Percentiles rank a stretch among this genome's conserved stretches.
These are phyloP conservation scores for Tricladium varicosporioides DNA, from an alignment of 2,329 filamentous ascomycete genomes.

Conservation along the genomic window DNA sequence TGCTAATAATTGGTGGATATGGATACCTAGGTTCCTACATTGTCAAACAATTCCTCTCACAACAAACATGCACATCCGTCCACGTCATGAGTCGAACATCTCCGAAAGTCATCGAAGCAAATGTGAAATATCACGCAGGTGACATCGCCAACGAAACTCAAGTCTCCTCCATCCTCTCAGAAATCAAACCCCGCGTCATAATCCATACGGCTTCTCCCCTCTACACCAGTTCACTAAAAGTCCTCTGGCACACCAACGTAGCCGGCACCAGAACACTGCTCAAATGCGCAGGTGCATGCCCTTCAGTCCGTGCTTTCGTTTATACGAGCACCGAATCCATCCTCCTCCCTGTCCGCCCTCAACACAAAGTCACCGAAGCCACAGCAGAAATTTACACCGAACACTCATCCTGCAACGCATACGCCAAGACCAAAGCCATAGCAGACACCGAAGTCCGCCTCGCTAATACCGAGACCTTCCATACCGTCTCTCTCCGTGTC, in stretches of 20 bases:
- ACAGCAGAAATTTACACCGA: conserved; percentile 24
- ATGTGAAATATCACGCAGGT: conserved; percentile 29
- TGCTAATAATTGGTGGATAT: conserved; percentile 35
- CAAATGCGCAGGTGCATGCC: conserved; percentile 18
- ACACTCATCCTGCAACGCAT: conserved; percentile 26
- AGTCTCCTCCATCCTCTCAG: conserved; percentile 23
- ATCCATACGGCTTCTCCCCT: conserved; percentile 36
- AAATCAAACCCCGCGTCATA: conserved; percentile 31
- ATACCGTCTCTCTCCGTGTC: conserved; percentile 23
- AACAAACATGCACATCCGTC: conserved; percentile 24
- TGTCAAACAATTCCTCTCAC: conserved; percentile 29
- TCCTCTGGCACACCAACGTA: conserved; percentile 33
- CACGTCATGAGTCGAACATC: conserved; percentile 32
- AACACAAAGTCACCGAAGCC: conserved; percentile 30
- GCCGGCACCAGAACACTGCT: conserved; percentile 34
- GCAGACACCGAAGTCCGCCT: conserved; percentile 33
- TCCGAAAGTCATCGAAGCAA: conserved; percentile 24
- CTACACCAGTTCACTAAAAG: conserved; percentile 18
- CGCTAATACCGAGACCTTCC: conserved; percentile 32
- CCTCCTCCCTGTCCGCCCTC: conserved; percentile 25
- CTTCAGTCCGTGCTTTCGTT: conserved; percentile 31
- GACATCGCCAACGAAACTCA: conserved; percentile 27
- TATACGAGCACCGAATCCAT: conserved; percentile 34
- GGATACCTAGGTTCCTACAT: conserved; percentile 37
- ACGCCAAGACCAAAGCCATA: conserved; percentile 33